Percentiles rank a stretch among this genome's conserved stretches.
These are phyloP conservation scores for Ophiostoma piceae DNA, from an alignment of 2,329 filamentous ascomycete genomes.

Conservation along the genomic window DNA sequence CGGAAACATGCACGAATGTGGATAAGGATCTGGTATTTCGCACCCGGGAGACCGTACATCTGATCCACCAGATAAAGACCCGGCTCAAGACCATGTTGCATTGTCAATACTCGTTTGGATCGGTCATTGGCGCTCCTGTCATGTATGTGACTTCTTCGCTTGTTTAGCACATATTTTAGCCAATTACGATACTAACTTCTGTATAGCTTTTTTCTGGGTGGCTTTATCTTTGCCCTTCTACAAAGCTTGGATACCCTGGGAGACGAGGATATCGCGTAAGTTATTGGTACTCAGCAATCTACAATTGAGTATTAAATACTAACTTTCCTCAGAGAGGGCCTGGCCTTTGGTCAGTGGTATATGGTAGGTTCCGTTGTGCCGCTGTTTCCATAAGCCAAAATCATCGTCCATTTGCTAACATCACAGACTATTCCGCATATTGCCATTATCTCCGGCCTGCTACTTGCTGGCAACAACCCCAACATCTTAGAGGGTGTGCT, in stretches of 20 bases:
- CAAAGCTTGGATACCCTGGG: slow-evolving; percentile 28
- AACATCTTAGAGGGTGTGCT: slow-evolving; percentile 31
- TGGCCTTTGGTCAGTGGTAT: slow-evolving; percentile 29
- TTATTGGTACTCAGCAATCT: no score
- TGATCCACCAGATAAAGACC: neutral
- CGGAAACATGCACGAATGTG: neutral
- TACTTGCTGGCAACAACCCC: slow-evolving; percentile 33
- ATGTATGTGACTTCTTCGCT: slow-evolving; percentile 15
- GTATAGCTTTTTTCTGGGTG: slow-evolving; percentile 31
- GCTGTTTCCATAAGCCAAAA: neutral
- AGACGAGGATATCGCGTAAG: slow-evolving; percentile 26
- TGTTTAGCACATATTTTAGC: neutral
- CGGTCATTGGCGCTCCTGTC: slow-evolving; percentile 30
- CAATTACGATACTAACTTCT: neutral
- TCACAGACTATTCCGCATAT: slow-evolving; percentile 31
- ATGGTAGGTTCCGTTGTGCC: slow-evolving; percentile 24
- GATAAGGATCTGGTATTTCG: neutral
- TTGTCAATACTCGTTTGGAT: slow-evolving; percentile 31
- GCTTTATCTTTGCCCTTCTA: slow-evolving; percentile 29
- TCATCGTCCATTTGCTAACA: neutral
- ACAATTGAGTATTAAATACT: no score
- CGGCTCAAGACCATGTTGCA: slow-evolving; percentile 29
- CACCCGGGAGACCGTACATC: neutral
- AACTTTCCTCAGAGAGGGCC: slow-evolving; percentile 16
- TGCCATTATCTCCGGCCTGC: slow-evolving; percentile 29